phyloP scores from a whole-genome alignment of 1,284 basidiomycete genomes.

The Rhodotorula sp. region DNA sequence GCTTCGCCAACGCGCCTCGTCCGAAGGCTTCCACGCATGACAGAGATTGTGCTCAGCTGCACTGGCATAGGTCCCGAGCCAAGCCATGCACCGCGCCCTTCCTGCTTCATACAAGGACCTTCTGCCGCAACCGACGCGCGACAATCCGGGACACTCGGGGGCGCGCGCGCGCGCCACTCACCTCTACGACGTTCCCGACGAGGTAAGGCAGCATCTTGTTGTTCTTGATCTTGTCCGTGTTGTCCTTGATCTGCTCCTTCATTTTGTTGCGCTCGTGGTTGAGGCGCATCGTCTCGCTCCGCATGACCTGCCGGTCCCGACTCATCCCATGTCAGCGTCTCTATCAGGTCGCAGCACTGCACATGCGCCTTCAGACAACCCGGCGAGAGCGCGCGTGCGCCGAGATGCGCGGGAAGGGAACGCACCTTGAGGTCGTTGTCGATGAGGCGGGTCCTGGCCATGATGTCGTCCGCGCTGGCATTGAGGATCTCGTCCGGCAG shows the following conservation, averaged over 20 bases:
- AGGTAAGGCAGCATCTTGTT: constrained; percentile 98
- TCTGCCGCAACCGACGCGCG: too few relatives aligned
- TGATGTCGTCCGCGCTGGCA: constrained; percentile 74
- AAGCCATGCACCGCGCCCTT: too few relatives aligned
- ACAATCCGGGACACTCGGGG: too few relatives aligned
- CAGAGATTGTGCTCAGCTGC: too few relatives aligned
- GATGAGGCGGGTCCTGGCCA: constrained; percentile 73
- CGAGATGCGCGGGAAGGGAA: not conserved
- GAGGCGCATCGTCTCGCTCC: constrained; percentile 85
- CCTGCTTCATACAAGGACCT: too few relatives aligned
- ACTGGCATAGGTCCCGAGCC: too few relatives aligned
- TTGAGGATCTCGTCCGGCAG: constrained; percentile 73
- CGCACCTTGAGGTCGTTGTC: constrained; percentile 90
- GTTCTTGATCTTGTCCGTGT: constrained; percentile 98
- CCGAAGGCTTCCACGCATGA: too few relatives aligned
- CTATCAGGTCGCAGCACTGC: not conserved
- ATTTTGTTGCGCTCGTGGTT: constrained; percentile 93
- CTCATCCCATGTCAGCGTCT: not conserved
- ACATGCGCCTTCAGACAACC: not conserved
- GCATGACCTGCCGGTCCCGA: constrained; percentile 70
- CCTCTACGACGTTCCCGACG: constrained; percentile 96
- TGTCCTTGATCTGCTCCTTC: constrained; percentile 98
- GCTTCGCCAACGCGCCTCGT: too few relatives aligned
- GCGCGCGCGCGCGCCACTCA: constrained; percentile 45
- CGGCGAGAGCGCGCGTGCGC: not conserved